A percentile compares a stretch with the other conserved stretches of the same genome.
These are phyloP conservation scores for Ophiostoma sp. DNA, from an alignment of 2,329 filamentous ascomycete genomes.

Conservation along the genomic window DNA sequence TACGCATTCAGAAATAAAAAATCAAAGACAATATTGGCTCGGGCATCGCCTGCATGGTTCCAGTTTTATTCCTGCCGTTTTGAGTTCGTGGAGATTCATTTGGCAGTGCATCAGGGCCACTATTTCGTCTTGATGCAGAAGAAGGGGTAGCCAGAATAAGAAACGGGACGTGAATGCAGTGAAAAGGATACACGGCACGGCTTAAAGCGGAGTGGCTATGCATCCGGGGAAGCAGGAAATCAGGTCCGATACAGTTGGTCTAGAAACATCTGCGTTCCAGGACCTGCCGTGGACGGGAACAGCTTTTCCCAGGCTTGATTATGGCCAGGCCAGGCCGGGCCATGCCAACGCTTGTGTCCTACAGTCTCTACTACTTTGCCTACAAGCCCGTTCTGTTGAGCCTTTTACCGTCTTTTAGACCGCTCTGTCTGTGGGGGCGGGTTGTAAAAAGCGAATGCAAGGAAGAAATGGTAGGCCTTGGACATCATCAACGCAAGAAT, in stretches of 20 bases:
- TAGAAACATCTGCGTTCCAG: conserved; percentile 42
- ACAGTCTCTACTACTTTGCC: background rate
- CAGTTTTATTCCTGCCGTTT: background rate
- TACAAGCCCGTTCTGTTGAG: background rate
- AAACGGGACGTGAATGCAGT: background rate
- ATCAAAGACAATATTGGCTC: background rate
- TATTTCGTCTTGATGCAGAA: background rate
- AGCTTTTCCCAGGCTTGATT: background rate
- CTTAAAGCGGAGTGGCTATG: conserved; percentile 7
- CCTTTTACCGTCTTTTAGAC: background rate
- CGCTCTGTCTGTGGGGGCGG: background rate
- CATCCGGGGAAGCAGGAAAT: conserved; percentile 40
- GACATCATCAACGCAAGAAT: background rate
- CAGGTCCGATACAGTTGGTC: conserved; percentile 43
- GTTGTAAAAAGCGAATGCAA: background rate
- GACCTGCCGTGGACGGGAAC: background rate
- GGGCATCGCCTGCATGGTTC: background rate
- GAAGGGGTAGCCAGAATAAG: background rate
- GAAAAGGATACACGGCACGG: background rate
- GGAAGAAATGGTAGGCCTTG: no score
- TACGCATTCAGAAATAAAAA: background rate
- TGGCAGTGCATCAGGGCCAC: no score
- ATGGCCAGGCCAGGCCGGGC: background rate
- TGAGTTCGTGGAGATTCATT: background rate
- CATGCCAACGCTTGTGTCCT: background rate